Base-by-base conservation (phyloP, 2,329 filamentous ascomycete genomes). In the Metarhizium humberi region DNA sequence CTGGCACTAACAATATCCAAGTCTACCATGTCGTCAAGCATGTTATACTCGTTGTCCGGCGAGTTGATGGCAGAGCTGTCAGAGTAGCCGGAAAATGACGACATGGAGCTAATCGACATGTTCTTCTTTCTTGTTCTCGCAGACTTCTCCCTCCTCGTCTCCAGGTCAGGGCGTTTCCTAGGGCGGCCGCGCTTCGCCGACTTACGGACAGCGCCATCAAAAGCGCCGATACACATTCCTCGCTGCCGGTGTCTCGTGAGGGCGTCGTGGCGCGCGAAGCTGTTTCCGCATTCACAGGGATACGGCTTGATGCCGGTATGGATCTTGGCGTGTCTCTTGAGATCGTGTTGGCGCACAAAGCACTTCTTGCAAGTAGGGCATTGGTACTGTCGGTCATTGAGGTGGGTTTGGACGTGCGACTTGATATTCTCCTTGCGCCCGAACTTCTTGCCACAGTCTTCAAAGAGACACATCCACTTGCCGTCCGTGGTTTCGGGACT, bases 371-470 rank as follows among this genome's bases (percentile, higher is more conserved):
- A 99, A 55, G 88, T 86, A 49, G 92, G 91, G 73, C 94, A 99
- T 70, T 90, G 87, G 74, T 90, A 99, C 69, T 96, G 94, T 50
- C 94, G 83, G 70, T 99, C 94, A 64, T 95, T 94, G 60, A 99
- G 85, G 72, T 99, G 94, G 3, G 94, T 99, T 73, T 99, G 94
- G 14, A 99, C 90, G 69, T 99, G 94, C 0, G 92, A 95, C 69
- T 96, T 95, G 76, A 97, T 96, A 73, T 99, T 97, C 71, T 99
- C 94, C 70, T 96, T 95, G 63, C 94, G 84, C n/a, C 92, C 92
- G 67, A 99, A 97, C 53, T 85, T 83, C 71, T 96, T 95, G 62
- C 85, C 82, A 71, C 94, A 99, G 32, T 85, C 85, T 8, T 90
- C 78, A 56, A 75, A 92, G n/a, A 82, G 72, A 67, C 88, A 94